Conservation (phyloP, 1,139 yeast genomes). For the Meyerozyma sp. region DNA sequence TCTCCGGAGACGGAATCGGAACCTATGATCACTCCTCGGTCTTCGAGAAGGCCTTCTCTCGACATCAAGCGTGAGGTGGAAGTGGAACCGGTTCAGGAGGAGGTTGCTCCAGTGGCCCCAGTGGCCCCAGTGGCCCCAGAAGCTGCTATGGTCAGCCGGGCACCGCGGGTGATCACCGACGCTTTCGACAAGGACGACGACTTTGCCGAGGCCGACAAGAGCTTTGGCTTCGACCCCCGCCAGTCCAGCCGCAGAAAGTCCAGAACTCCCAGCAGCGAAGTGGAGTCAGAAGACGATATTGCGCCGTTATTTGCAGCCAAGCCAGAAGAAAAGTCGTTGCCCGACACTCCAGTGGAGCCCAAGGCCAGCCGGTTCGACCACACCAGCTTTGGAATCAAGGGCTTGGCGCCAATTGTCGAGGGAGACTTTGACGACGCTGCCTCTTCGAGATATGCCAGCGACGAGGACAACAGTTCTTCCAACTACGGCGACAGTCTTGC, state of each 20-base stretch:
- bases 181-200: conserved; percentile 13
- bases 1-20: conserved; percentile 3
- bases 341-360: conserved; percentile 6
- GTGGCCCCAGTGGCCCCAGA: conserved; percentile 3
- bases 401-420: conserved; percentile 39
- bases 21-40: conserved; percentile 5
- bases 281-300: conserved; percentile 4
- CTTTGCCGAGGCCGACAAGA: conserved; percentile 10
- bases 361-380: conserved; percentile 18
- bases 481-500: conserved; percentile 13
- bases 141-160: conserved; percentile 4
- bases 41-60: conserved; percentile 4
- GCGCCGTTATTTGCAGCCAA: background rate
- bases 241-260: conserved; percentile 2
- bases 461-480: conserved; percentile 15
- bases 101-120: conserved; percentile 1
- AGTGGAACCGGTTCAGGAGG: background rate
- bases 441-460: conserved; percentile 32
- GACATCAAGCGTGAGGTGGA: background rate
- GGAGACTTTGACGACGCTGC: conserved; percentile 25
- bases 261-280: conserved; percentile 4
- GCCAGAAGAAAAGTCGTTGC: conserved; percentile 1
- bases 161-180: conserved; percentile 2
- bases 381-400: conserved; percentile 29
- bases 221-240: conserved; percentile 21